Conservation (phyloP, 2,329 filamentous ascomycete genomes). For the Penicillium hordei region DNA sequence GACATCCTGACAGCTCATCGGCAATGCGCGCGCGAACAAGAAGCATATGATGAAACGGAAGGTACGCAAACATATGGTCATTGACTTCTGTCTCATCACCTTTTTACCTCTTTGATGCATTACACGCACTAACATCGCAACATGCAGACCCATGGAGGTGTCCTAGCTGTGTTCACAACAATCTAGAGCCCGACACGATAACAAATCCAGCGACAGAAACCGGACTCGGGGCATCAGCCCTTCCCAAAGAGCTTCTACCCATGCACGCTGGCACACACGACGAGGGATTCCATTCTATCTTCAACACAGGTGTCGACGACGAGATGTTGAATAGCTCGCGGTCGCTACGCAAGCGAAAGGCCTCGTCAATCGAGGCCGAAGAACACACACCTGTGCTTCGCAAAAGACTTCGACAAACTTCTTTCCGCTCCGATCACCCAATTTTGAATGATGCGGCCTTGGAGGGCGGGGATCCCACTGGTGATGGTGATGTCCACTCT, state of each 20-base stretch:
- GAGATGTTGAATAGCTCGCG: constrained; percentile 75
- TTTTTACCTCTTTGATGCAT: not conserved
- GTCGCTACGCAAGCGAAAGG: constrained; percentile 78
- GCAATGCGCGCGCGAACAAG: constrained; percentile 77
- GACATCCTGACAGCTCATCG: constrained; percentile 71
- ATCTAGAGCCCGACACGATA: constrained; percentile 34
- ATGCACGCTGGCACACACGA: constrained; percentile 64
- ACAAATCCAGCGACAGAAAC: constrained; percentile 37
- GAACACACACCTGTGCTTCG: constrained; percentile 47
- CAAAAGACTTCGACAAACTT: constrained; percentile 46
- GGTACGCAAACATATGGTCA: constrained; percentile 49
- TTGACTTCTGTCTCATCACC: not conserved
- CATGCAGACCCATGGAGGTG: constrained; percentile 64
- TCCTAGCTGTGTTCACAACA: constrained; percentile 53
- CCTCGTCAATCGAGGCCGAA: constrained; percentile 66
- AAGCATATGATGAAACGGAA: constrained; percentile 61
- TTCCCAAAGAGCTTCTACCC: constrained; percentile 71
- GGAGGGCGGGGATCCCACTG: constrained; percentile 19
- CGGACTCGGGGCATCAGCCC: constrained; percentile 62
- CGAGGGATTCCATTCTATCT: constrained; percentile 73
- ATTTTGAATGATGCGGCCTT: constrained; percentile 21
- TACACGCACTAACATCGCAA: constrained; percentile 40
- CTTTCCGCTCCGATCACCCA: constrained; percentile 26
- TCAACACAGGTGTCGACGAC: constrained; percentile 69
- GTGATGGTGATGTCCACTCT: constrained; percentile 16